A percentile compares a stretch with the other conserved stretches of the same genome.
These are phyloP conservation scores for Omphalea diandra DNA, from an alignment of 441 rosid species.

Conservation along the genomic window DNA sequence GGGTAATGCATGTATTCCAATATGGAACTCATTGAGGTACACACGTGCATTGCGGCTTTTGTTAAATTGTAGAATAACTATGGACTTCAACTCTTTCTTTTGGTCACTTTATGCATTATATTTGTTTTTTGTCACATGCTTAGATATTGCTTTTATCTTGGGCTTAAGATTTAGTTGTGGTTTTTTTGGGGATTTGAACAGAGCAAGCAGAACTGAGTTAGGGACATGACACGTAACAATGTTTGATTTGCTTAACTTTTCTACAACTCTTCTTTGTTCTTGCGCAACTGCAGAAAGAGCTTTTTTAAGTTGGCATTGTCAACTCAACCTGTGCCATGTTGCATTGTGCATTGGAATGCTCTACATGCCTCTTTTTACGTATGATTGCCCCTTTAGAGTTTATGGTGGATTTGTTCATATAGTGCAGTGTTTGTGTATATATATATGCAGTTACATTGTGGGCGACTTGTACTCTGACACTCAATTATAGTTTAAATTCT, in stretches of 20 bases:
- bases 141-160: neutral
- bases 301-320: neutral
- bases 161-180: neutral
- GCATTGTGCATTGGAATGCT: neutral
- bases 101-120: slow-evolving; percentile 17
- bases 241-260: neutral
- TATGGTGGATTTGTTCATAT: too few species aligned
- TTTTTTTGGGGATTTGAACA: too few species aligned
- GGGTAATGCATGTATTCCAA: slow-evolving; percentile 23
- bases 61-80: slow-evolving; percentile 29
- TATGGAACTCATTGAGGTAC: slow-evolving; percentile 20
- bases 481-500: too few species aligned
- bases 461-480: too few species aligned
- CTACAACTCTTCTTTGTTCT: neutral
- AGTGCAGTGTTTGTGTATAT: too few species aligned
- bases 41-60: slow-evolving; percentile 27
- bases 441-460: too few species aligned
- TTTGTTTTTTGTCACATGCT: slow-evolving; percentile 5
- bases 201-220: too few species aligned
- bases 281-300: neutral
- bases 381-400: neutral
- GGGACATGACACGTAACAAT: too few species aligned
- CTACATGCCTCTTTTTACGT: neutral
- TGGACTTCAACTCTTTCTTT: slow-evolving; percentile 25
- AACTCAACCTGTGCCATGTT: neutral